Percentiles rank a stretch among this genome's conserved stretches.
Evolutionary conservation across 768 basidiomycete species (phyloP).

Genomic region (Inosperma sp.): DNA sequence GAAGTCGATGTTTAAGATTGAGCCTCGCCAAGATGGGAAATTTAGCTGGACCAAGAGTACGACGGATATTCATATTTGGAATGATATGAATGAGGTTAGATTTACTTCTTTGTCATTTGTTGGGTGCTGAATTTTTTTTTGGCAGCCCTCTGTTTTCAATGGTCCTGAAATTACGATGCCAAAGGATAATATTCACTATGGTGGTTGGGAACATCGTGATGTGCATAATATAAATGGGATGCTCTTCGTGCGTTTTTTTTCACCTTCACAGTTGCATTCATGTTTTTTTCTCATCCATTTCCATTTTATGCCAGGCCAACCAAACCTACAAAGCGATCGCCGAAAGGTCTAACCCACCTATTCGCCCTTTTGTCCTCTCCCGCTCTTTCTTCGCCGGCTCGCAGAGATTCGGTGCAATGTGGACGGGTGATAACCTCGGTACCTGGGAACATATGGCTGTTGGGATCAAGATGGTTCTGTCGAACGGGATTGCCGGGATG

Average conservation of each 20-base stretch:
- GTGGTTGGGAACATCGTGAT: slow-evolving; percentile 98
- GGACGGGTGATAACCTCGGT: slow-evolving; percentile 98
- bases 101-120: background rate
- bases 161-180: slow-evolving; percentile 89
- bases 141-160: slow-evolving; percentile 91
- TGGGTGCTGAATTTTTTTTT: slow-evolving; percentile 1
- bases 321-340: slow-evolving; percentile 76
- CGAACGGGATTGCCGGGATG: slow-evolving; percentile 87
- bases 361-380: slow-evolving; percentile 92
- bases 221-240: slow-evolving; percentile 97
- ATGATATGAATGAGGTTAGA: slow-evolving; percentile 97
- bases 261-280: too few relatives aligned
- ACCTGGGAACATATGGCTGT: slow-evolving; percentile 98
- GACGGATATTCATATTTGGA: slow-evolving; percentile 89
- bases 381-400: slow-evolving; percentile 94
- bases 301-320: slow-evolving; percentile 55
- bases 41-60: slow-evolving; percentile 82
- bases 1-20: slow-evolving; percentile 73
- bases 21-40: slow-evolving; percentile 44
- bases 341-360: slow-evolving; percentile 66
- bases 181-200: slow-evolving; percentile 70
- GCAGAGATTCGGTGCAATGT: slow-evolving; percentile 94
- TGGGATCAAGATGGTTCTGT: slow-evolving; percentile 88
- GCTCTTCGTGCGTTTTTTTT: slow-evolving; percentile 59
- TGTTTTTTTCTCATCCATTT: background rate